Base-by-base conservation (phyloP, 75 land plant species). In the Pseudotsuga menziesii region DNA sequence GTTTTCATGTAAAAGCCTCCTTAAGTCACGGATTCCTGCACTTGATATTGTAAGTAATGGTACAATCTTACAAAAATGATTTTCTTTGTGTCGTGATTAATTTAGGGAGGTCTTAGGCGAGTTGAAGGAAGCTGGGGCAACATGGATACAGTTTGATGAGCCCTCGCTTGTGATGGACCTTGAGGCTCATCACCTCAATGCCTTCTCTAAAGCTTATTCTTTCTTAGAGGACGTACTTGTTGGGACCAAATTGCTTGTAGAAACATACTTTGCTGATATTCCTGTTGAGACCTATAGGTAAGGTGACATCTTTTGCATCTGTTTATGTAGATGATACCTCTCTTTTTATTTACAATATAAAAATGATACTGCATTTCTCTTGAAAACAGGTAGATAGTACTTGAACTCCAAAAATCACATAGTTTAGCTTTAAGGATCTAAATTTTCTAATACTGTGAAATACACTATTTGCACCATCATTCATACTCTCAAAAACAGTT, bases 111-210 rank as follows among this genome's bases (percentile, higher is more conserved):
- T 88, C 48, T 57, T 88, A 14, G 70, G 69, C 19, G 85, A 88
- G 75, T 67, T 88, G 76, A 86, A 86, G 74, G 78, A 80, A 9
- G 88, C 85, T 56, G 90, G 90, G 73, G 90, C 90, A 22, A 63
- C 79, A 7, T 85, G 88, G 85, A 71, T 88, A 56, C 90, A 88
- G 76, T 72, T 88, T 56, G 90, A 88, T 81, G 88, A 85, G 29
- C 88, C 88, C 57, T 56, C 80, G 2, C 86, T 86, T 83, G 88
- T 83, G 11, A 76, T 80, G 48, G 90, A 88, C 80, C 83, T 88
- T 54, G 87, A 88, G 14, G 63, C 84, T 20, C 79, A 77, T 61
- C 71, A 82, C 61, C 62, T 78, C 23, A 72, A 77, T 15, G 87
- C 82, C 54, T 87, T 84, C 61, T 64, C 72, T 7, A 66, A 81